These are phyloP conservation scores for Phytophthora uliginosa DNA, from an alignment of 352 stramenopile genomes.

Conservation along the genomic window DNA sequence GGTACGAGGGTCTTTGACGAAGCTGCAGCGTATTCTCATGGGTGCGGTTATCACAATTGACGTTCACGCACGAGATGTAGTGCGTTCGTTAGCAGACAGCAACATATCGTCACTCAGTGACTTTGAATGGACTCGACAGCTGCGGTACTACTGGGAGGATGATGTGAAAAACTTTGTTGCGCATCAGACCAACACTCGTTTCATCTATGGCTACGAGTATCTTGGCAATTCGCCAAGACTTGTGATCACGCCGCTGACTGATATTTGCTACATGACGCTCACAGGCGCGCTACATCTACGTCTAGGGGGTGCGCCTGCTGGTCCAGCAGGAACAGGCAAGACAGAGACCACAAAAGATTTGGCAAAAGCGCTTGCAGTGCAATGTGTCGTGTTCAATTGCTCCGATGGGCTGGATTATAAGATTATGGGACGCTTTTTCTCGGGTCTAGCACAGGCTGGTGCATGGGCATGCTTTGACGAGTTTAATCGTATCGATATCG, in stretches of 20 bases:
- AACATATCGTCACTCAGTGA: slow-evolving; percentile 85
- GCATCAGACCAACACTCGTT: slow-evolving; percentile 85
- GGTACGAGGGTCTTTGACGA: slow-evolving; percentile 85
- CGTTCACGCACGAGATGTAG: slow-evolving; percentile 93
- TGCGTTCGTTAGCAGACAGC: slow-evolving; percentile 84
- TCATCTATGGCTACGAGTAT: slow-evolving; percentile 91
- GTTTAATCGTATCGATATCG: slow-evolving; percentile 98
- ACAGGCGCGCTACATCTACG: slow-evolving; percentile 95
- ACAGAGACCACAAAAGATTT: slow-evolving; percentile 97
- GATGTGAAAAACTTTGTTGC: slow-evolving; percentile 90
- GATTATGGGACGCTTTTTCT: slow-evolving; percentile 98
- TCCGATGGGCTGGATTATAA: slow-evolving; percentile 97
- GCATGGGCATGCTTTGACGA: slow-evolving; percentile 98
- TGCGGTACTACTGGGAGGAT: slow-evolving; percentile 92
- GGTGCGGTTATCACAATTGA: slow-evolving; percentile 94
- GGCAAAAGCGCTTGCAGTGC: slow-evolving; percentile 94
- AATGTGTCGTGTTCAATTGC: slow-evolving; percentile 98
- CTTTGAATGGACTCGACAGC: slow-evolving; percentile 94
- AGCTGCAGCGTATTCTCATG: slow-evolving; percentile 92
- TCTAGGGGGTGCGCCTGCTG: slow-evolving; percentile 93
- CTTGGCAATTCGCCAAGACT: slow-evolving; percentile 85
- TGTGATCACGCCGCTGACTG: slow-evolving; percentile 87
- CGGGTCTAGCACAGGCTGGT: slow-evolving; percentile 92
- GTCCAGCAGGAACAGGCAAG: slow-evolving; percentile 95
- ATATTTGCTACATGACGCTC: slow-evolving; percentile 96